A percentile compares a stretch with the other conserved stretches of the same genome.
Conservation (phyloP, 2,329 filamentous ascomycete species). For the Juglanconis oblonga region DNA sequence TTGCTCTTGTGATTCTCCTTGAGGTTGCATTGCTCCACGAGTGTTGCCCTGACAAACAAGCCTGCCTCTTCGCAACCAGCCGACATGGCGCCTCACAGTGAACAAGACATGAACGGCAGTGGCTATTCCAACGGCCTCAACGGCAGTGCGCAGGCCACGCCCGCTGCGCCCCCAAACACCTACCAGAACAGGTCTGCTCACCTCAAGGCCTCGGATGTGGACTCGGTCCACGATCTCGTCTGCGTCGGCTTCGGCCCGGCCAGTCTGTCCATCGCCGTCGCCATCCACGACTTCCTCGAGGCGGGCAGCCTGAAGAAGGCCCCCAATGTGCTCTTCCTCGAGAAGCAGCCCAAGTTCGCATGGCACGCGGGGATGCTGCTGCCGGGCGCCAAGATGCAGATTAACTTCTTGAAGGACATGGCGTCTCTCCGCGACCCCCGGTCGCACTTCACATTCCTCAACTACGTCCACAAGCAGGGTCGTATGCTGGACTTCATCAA, state of each 20-base stretch:
- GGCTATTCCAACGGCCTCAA: constrained; percentile 9
- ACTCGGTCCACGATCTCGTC: constrained; percentile 76
- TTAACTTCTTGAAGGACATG: constrained; percentile 95
- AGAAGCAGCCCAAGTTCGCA: constrained; percentile 77
- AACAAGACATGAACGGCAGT: constrained; percentile 14
- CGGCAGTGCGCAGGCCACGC: constrained; percentile 6
- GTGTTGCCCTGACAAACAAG: not conserved
- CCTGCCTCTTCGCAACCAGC: not conserved
- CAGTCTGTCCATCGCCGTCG: constrained; percentile 83
- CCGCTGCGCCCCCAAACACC: constrained; percentile 3
- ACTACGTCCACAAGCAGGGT: constrained; percentile 80
- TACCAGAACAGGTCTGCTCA: constrained; percentile 28
- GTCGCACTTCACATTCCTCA: constrained; percentile 91
- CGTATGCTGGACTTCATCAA: constrained; percentile 91
- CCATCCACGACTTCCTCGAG: constrained; percentile 76
- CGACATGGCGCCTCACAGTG: constrained; percentile 19
- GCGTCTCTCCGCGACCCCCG: constrained; percentile 84
- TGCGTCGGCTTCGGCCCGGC: constrained; percentile 93
- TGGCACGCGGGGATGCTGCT: constrained; percentile 98
- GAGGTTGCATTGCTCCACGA: not conserved
- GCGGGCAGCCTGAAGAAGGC: constrained; percentile 40
- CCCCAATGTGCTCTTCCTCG: constrained; percentile 81
- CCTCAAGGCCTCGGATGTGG: constrained; percentile 45
- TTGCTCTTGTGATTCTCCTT: not conserved
- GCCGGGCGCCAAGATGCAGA: constrained; percentile 93